Conservation (phyloP, 148 eudicot genomes). For the Rhododendron griersonianum region DNA sequence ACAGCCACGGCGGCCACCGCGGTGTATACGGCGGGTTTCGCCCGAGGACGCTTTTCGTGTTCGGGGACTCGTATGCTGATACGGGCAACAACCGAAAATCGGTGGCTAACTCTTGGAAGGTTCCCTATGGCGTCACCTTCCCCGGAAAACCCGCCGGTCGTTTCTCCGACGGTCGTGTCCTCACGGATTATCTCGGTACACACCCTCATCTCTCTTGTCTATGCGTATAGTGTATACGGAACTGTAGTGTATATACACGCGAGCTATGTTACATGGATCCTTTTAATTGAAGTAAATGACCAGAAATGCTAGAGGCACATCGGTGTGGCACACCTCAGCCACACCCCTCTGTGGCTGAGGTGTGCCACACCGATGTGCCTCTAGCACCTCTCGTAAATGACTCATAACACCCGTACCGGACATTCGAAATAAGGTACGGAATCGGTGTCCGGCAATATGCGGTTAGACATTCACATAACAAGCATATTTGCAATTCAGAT, state of each 20-base stretch:
- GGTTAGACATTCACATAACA: background rate
- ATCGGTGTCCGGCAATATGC: background rate
- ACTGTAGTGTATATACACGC: no score
- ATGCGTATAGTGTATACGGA: no score
- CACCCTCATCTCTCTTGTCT: background rate
- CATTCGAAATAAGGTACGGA: no score
- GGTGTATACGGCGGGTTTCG: slow-evolving; percentile 7
- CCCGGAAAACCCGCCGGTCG: slow-evolving; percentile 89
- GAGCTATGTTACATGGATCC: background rate
- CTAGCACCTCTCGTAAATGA: no score
- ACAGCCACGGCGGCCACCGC: background rate
- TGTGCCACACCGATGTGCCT: no score
- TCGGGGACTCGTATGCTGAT: slow-evolving; percentile 91
- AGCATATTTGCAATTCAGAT: background rate
- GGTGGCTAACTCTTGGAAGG: slow-evolving; percentile 40
- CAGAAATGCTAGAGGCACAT: no score
- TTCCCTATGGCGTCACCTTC: slow-evolving; percentile 72
- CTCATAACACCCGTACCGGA: no score
- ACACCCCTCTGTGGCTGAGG: no score
- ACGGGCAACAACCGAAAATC: slow-evolving; percentile 54
- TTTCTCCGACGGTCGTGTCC: slow-evolving; percentile 78
- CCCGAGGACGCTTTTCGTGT: slow-evolving; percentile 58
- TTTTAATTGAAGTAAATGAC: no score
- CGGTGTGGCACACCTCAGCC: no score
- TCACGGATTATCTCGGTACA: slow-evolving; percentile 73